phyloP scores from a whole-genome alignment of 2,329 filamentous ascomycete genomes.

The Fusarium buharicum region DNA sequence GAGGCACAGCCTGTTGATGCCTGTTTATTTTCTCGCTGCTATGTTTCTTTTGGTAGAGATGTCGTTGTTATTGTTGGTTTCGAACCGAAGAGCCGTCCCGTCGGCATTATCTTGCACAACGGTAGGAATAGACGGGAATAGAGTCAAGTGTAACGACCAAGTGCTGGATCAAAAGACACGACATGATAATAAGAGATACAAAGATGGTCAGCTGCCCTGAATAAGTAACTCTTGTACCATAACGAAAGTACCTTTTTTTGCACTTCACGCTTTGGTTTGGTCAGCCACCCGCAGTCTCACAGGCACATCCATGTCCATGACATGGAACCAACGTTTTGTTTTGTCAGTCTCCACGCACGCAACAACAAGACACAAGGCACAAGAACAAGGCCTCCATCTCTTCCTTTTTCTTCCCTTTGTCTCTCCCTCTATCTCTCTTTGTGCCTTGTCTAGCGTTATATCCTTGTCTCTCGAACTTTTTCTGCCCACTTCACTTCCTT shows the following conservation, averaged over 20 bases:
- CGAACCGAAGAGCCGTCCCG: background rate
- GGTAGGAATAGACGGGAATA: background rate
- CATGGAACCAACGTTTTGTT: constrained; percentile 16
- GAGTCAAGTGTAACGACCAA: constrained; percentile 11
- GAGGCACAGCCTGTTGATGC: constrained; percentile 10
- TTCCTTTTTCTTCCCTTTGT: constrained; percentile 12
- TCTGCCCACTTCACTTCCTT: constrained; percentile 25
- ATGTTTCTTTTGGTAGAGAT: background rate
- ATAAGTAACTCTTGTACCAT: background rate
- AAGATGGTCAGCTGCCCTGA: constrained; percentile 31
- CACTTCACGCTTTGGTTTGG: background rate
- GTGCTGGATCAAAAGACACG: constrained; percentile 11
- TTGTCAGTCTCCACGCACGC: too few relatives aligned
- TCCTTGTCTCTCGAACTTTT: constrained; percentile 13
- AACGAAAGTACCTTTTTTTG: background rate
- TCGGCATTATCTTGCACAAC: background rate
- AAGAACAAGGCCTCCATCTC: background rate
- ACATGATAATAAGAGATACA: constrained; percentile 4
- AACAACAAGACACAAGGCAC: constrained; percentile 6
- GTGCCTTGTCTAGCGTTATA: constrained; percentile 7
- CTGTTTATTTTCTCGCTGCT: constrained; percentile 3
- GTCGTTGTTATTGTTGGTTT: constrained; percentile 2
- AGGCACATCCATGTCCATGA: constrained; percentile 32
- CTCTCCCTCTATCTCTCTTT: constrained; percentile 18
- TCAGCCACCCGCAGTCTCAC: constrained; percentile 31